Conservation (phyloP, 148 eudicot genomes). For the Mesembryanthemum crystallinum region DNA sequence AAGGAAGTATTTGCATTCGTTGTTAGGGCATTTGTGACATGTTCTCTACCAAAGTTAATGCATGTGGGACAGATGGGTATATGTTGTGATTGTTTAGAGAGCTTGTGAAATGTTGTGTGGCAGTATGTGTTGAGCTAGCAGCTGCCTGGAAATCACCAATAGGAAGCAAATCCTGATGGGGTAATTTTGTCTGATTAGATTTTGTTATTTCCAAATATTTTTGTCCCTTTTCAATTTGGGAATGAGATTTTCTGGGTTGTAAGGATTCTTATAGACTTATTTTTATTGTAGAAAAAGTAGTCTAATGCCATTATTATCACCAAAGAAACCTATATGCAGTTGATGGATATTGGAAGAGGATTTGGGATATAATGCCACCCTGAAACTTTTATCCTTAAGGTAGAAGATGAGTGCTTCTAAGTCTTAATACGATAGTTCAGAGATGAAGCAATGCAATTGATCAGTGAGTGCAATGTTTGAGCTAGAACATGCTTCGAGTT, state of each 20-base stretch:
- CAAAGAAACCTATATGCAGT: not conserved
- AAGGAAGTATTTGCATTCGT: too few relatives aligned
- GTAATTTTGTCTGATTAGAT: too few relatives aligned
- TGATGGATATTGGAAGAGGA: not conserved
- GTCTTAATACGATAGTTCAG: not conserved
- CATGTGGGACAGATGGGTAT: too few relatives aligned
- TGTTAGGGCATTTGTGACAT: too few relatives aligned
- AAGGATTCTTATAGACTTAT: too few relatives aligned
- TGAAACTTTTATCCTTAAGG: not conserved
- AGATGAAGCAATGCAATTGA: not conserved
- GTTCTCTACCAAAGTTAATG: too few relatives aligned
- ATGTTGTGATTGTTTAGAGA: too few relatives aligned
- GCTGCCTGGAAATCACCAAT: not conserved
- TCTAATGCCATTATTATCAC: not conserved
- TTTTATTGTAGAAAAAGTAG: not conserved
- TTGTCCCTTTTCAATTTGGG: too few relatives aligned
- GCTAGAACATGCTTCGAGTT: not conserved
- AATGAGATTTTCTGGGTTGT: too few relatives aligned
- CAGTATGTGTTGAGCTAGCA: not conserved
- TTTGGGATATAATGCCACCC: not conserved
- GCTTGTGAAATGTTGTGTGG: too few relatives aligned
- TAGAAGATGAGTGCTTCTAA: not conserved
- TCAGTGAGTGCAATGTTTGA: not conserved
- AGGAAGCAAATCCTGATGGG: too few relatives aligned
- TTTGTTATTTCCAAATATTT: too few relatives aligned